Conservation (phyloP, 257 asterid species). For the Jasminum sambac region DNA sequence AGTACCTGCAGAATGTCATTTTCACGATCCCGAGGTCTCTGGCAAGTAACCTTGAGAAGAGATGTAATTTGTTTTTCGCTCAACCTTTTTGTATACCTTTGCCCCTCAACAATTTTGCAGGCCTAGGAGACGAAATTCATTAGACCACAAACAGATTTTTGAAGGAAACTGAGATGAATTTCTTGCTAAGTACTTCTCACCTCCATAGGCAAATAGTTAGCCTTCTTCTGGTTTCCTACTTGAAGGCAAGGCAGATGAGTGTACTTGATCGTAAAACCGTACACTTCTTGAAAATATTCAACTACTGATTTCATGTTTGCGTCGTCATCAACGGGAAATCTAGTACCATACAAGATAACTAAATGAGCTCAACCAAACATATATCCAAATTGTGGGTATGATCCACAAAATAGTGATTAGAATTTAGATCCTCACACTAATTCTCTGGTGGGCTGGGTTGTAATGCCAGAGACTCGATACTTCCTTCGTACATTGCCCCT, state of each 20-base stretch:
- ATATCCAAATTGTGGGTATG: too few relatives aligned
- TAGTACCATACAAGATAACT: constrained; percentile 27
- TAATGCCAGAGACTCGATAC: constrained; percentile 90
- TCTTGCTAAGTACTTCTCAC: constrained; percentile 29
- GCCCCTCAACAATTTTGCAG: constrained; percentile 97
- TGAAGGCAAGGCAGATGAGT: constrained; percentile 98
- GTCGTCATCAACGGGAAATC: constrained; percentile 94
- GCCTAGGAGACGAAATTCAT: constrained; percentile 52
- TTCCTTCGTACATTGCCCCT: constrained; percentile 89
- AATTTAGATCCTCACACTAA: constrained; percentile 62
- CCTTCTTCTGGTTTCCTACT: constrained; percentile 99
- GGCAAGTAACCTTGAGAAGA: constrained; percentile 92
- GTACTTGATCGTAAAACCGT: constrained; percentile 84
- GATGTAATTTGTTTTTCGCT: constrained; percentile 96
- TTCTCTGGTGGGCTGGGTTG: constrained; percentile 93
- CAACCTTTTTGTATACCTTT: constrained; percentile 91
- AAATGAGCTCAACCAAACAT: not conserved
- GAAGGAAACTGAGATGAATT: not conserved
- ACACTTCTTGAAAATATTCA: constrained; percentile 94
- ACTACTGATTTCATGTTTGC: constrained; percentile 91
- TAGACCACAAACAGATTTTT: constrained; percentile 16
- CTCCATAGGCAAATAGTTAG: constrained; percentile 99
- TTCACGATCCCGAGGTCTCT: constrained; percentile 97
- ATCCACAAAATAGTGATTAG: too few relatives aligned
- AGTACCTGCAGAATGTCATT: constrained; percentile 82